Evolutionary conservation across 495 filamentous ascomycete species (phyloP).

Genomic region (Talaromyces proteolyticus): DNA sequence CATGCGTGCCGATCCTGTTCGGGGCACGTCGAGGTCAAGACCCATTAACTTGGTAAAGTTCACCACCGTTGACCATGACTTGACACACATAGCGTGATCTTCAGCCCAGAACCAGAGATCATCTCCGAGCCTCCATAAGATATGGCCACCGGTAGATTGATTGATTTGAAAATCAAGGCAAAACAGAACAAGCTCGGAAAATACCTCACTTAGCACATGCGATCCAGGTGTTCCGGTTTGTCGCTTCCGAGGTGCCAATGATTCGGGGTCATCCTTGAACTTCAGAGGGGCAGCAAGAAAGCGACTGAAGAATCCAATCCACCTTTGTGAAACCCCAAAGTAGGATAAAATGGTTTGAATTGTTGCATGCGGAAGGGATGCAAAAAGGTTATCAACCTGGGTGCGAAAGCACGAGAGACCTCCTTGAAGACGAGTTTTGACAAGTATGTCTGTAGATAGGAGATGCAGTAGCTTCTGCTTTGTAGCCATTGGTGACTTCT

Average conservation of each 20-base stretch:
- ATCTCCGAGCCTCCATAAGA: conserved; percentile 51
- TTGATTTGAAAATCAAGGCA: conserved; percentile 55
- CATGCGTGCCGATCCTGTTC: conserved; percentile 42
- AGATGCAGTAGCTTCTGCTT: conserved; percentile 54
- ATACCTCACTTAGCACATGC: conserved; percentile 45
- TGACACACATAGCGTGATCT: conserved; percentile 38
- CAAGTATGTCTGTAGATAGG: conserved; percentile 46
- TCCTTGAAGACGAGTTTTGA: conserved; percentile 43
- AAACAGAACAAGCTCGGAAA: conserved; percentile 51
- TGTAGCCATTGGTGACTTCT: conserved; percentile 15
- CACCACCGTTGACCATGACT: conserved; percentile 49
- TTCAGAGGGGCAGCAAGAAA: conserved; percentile 52
- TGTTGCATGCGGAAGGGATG: conserved; percentile 50
- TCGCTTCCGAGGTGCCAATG: conserved; percentile 34
- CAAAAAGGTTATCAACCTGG: conserved; percentile 10
- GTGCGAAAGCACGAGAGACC: conserved; percentile 19
- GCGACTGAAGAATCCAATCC: conserved; percentile 49
- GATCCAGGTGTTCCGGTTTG: conserved; percentile 45
- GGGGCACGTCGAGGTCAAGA: conserved; percentile 42
- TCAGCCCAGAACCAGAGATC: conserved; percentile 55
- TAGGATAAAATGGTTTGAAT: conserved; percentile 42
- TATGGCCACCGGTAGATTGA: conserved; percentile 36
- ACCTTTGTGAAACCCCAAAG: conserved; percentile 45
- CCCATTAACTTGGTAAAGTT: conserved; percentile 49
- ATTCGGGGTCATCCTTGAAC: conserved; percentile 38